phyloP scores from a whole-genome alignment of 2,329 filamentous ascomycete species.

The Ilyonectria destructans region DNA sequence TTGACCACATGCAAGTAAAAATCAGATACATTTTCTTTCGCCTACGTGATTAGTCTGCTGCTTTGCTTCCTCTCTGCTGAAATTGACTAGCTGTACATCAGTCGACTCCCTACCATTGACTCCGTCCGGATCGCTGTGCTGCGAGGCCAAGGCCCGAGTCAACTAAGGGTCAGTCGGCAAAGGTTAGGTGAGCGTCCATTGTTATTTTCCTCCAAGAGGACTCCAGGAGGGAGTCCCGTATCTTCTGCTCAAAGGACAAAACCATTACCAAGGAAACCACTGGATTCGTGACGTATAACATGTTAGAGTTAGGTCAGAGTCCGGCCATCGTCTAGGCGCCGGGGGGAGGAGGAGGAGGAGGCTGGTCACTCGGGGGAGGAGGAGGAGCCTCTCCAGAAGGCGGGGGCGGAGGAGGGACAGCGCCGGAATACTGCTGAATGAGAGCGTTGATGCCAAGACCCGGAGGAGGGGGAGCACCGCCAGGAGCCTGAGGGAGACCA shows the following conservation, averaged over 20 bases:
- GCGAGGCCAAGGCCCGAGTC: slow-evolving; percentile 16
- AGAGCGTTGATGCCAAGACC: slow-evolving; percentile 74
- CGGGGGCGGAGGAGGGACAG: slow-evolving; percentile 72
- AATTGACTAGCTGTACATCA: slow-evolving; percentile 31
- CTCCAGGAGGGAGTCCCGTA: slow-evolving; percentile 6
- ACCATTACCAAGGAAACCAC: slow-evolving; percentile 1
- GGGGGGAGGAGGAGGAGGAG: slow-evolving; percentile 76
- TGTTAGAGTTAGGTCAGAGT: slow-evolving; percentile 22
- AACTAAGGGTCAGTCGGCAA: slow-evolving; percentile 31
- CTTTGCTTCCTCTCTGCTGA: slow-evolving; percentile 28
- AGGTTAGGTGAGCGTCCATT: slow-evolving; percentile 28
- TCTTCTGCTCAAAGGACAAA: slow-evolving; percentile 15
- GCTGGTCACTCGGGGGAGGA: slow-evolving; percentile 75
- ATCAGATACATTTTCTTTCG: slow-evolving; percentile 42
- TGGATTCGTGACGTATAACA: slow-evolving; percentile 21
- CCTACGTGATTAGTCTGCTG: slow-evolving; percentile 49
- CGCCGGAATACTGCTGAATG: slow-evolving; percentile 76
- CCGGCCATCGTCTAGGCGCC: slow-evolving; percentile 57
- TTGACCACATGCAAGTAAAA: slow-evolving; percentile 18
- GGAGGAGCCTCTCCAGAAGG: slow-evolving; percentile 71
- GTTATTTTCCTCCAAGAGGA: slow-evolving; percentile 10
- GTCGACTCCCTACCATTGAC: slow-evolving; percentile 19
- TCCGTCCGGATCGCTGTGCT: neutral
- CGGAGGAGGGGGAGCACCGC: slow-evolving; percentile 66
- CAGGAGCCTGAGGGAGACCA: slow-evolving; percentile 61